Evolutionary conservation across 2,329 filamentous ascomycete species (phyloP).

Genomic region (Trichoderma atroviride): DNA sequence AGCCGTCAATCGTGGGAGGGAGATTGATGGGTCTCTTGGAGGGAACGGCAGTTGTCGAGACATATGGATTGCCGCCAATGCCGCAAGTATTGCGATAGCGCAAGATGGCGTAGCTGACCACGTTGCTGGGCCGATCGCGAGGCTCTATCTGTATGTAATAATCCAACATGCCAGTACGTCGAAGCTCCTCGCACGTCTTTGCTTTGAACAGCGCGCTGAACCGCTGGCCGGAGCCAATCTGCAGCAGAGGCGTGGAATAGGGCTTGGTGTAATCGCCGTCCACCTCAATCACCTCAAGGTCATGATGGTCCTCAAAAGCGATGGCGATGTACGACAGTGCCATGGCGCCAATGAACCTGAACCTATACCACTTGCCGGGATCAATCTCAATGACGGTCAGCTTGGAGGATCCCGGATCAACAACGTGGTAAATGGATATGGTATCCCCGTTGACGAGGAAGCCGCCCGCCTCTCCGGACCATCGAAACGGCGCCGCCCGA

Average conservation of each 20-base stretch:
- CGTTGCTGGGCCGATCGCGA: conserved; percentile 50
- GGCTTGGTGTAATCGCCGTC: conserved; percentile 60
- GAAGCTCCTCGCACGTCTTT: conserved; percentile 41
- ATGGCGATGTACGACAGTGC: conserved; percentile 58
- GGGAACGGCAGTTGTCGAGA: conserved; percentile 22
- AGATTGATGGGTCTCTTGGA: conserved; percentile 35
- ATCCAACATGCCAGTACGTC: conserved; percentile 35
- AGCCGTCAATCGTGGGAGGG: conserved; percentile 41
- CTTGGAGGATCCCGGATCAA: conserved; percentile 30
- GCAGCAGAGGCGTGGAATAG: conserved; percentile 51
- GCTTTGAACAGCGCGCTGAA: conserved; percentile 59
- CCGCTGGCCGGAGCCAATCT: conserved; percentile 62
- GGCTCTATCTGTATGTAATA: conserved; percentile 55
- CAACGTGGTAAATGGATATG: conserved; percentile 38
- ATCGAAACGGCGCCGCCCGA: conserved; percentile 52
- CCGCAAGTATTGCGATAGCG: conserved; percentile 41
- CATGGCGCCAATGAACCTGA: conserved; percentile 61
- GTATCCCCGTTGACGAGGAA: conserved; percentile 32
- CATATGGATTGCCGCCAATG: neutral
- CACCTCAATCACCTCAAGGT: conserved; percentile 61
- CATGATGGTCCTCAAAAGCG: conserved; percentile 59
- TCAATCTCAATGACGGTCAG: conserved; percentile 60
- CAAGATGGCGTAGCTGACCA: conserved; percentile 53
- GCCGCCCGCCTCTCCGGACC: conserved; percentile 58
- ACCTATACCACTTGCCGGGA: conserved; percentile 61